phyloP scores from a whole-genome alignment of 306 rosid genomes.

The Comarum palustre region DNA sequence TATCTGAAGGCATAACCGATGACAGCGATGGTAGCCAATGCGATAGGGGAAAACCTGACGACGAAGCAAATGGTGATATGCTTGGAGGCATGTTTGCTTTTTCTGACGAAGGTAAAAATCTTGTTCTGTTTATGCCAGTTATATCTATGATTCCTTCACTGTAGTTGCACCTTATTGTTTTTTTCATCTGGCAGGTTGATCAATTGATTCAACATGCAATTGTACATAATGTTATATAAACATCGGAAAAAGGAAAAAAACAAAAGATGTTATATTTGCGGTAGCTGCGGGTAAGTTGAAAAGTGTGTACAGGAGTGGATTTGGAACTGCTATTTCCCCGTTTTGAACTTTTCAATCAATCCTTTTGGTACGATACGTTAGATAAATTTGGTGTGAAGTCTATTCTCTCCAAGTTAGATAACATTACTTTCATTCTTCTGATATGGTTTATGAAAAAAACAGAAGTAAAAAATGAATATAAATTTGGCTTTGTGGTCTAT shows the following conservation, averaged over 20 bases:
- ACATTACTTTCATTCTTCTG: constrained; percentile 20
- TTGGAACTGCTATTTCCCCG: constrained; percentile 30
- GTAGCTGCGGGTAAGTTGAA: constrained; percentile 18
- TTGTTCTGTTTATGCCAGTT: background rate
- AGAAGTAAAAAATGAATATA: background rate
- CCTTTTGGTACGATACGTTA: constrained; percentile 38
- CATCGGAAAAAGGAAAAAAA: constrained; percentile 31
- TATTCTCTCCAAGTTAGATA: constrained; percentile 26
- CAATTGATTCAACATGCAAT: constrained; percentile 13
- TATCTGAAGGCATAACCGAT: constrained; percentile 47
- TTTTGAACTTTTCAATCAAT: constrained; percentile 30
- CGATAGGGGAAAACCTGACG: constrained; percentile 40
- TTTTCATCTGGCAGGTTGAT: constrained; percentile 29
- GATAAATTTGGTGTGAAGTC: constrained; percentile 31
- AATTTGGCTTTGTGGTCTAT: background rate
- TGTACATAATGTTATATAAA: constrained; percentile 44
- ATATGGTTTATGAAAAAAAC: background rate
- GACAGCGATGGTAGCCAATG: constrained; percentile 46
- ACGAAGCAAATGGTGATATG: constrained; percentile 49
- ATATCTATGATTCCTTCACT: constrained; percentile 7
- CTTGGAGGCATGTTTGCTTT: constrained; percentile 60
- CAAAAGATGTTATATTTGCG: constrained; percentile 26
- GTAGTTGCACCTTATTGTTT: background rate
- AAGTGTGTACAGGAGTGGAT: constrained; percentile 23
- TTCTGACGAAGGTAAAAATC: constrained; percentile 56